Conservation (phyloP, 768 basidiomycete species). For the Psilocybe cubensis region DNA sequence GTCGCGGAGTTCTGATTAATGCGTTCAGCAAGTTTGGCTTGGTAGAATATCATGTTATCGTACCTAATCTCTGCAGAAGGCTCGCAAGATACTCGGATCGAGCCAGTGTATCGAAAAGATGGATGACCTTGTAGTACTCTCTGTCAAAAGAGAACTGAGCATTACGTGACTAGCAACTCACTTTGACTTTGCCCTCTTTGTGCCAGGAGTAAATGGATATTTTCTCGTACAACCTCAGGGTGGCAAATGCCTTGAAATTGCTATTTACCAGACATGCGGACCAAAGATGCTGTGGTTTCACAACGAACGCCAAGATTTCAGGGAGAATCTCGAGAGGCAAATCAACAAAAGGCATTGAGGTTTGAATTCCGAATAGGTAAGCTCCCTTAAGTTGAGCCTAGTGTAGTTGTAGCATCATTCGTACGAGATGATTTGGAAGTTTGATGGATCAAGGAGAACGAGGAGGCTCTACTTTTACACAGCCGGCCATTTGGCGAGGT, state of each 20-base stretch:
- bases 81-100: slow-evolving; percentile 56
- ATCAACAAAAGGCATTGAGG: slow-evolving; percentile 43
- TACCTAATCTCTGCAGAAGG: slow-evolving; percentile 62
- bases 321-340: slow-evolving; percentile 72
- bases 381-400: too few relatives aligned
- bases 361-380: neutral
- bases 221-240: slow-evolving; percentile 56
- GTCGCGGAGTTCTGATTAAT: slow-evolving; percentile 65
- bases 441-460: too few relatives aligned
- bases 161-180: slow-evolving; percentile 26
- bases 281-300: slow-evolving; percentile 56
- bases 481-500: too few relatives aligned
- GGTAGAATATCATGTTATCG: slow-evolving; percentile 18
- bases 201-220: slow-evolving; percentile 76
- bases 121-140: too few relatives aligned
- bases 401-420: too few relatives aligned
- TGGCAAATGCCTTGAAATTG: slow-evolving; percentile 54
- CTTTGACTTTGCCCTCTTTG: slow-evolving; percentile 63
- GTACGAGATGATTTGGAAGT: too few relatives aligned
- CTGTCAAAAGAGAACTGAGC: too few relatives aligned
- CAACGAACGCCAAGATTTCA: slow-evolving; percentile 51
- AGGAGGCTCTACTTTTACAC: too few relatives aligned
- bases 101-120: slow-evolving; percentile 66
- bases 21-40: neutral
- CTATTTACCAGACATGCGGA: slow-evolving; percentile 59